Base-by-base conservation (phyloP, 2,329 filamentous ascomycete species). In the Colletotrichum trifolii region DNA sequence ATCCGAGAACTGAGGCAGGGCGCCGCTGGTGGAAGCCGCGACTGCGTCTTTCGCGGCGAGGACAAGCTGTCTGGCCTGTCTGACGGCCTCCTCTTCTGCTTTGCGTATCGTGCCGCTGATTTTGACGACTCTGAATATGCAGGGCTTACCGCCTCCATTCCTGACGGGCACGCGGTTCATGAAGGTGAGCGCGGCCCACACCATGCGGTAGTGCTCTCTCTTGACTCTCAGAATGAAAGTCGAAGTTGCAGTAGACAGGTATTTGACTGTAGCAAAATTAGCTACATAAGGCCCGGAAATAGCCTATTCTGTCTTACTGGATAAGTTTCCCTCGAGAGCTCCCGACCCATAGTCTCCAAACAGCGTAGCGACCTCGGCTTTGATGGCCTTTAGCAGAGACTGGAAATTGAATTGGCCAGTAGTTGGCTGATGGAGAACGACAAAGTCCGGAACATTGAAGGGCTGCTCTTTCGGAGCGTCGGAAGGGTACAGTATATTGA, bases 41-140 rank as follows among this genome's bases (percentile, higher is more conserved):
- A 54, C 62, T 13, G 56, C 45, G 9, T 66, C 85, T 73, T 85
- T 86, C 56, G 91, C 89, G 36, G 88, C 85, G 47, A 91, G 81
- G 65, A 97, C 89, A 61, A 93, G 85, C 61, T 84, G 82, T 70
- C 91, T 89, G 46, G 93, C 92, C 66, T 92, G 85, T 4, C 89
- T 85, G 71, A 98, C 91, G 40, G 94, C 93, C 77, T 97, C 94
- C 74, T 97, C 90, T 77, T 98, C 94, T 2, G 89, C 91, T 77
- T 97, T 97, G 71, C 90, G 90, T 73, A 99, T 97, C 3, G 96
- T 99, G 13, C 95, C 96, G 69, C 92, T 96, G 12, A 97, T 93
- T 67, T 92, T 86, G 7, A 97, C 87, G 12, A 99, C 94, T 49
- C 90, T 89, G 68, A 97, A 91, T 1, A 95, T 90, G 72, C 94